These are phyloP conservation scores for Calocybe gangraenosa DNA, from an alignment of 768 basidiomycete genomes.

Conservation along the genomic window DNA sequence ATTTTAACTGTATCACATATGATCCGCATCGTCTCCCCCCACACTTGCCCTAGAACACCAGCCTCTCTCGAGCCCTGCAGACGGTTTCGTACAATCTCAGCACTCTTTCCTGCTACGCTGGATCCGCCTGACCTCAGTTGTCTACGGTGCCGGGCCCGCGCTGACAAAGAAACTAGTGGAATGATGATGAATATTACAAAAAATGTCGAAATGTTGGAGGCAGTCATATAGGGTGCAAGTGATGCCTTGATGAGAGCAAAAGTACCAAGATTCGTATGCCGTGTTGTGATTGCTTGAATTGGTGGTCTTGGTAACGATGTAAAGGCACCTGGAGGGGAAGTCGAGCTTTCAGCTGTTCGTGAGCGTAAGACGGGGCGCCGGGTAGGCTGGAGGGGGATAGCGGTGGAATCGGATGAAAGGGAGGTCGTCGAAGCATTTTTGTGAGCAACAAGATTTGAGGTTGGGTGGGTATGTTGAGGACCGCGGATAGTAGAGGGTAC, in stretches of 20 bases:
- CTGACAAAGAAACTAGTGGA: slow-evolving; percentile 41
- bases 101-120: slow-evolving; percentile 32
- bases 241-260: slow-evolving; percentile 45
- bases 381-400: slow-evolving; percentile 24
- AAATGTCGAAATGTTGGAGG: slow-evolving; percentile 45
- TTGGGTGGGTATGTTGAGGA: slow-evolving; percentile 19
- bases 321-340: slow-evolving; percentile 12
- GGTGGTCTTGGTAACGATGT: slow-evolving; percentile 15
- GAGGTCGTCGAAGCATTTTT: slow-evolving; percentile 31
- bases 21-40: slow-evolving; percentile 48
- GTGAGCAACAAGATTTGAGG: slow-evolving; percentile 18
- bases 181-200: slow-evolving; percentile 42
- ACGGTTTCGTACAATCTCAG: slow-evolving; percentile 54
- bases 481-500: slow-evolving; percentile 42
- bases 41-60: slow-evolving; percentile 35
- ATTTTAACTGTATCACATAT: slow-evolving; percentile 68
- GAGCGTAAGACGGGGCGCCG: slow-evolving; percentile 16
- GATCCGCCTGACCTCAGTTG: slow-evolving; percentile 22
- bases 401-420: slow-evolving; percentile 33
- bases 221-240: slow-evolving; percentile 44
- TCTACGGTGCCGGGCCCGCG: slow-evolving; percentile 47
- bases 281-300: slow-evolving; percentile 14
- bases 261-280: slow-evolving; percentile 23
- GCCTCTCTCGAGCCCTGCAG: slow-evolving; percentile 39
- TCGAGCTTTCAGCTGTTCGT: slow-evolving; percentile 19